These are phyloP conservation scores for Beauveria varroae DNA, from an alignment of 2,329 filamentous ascomycete genomes.

Conservation along the genomic window DNA sequence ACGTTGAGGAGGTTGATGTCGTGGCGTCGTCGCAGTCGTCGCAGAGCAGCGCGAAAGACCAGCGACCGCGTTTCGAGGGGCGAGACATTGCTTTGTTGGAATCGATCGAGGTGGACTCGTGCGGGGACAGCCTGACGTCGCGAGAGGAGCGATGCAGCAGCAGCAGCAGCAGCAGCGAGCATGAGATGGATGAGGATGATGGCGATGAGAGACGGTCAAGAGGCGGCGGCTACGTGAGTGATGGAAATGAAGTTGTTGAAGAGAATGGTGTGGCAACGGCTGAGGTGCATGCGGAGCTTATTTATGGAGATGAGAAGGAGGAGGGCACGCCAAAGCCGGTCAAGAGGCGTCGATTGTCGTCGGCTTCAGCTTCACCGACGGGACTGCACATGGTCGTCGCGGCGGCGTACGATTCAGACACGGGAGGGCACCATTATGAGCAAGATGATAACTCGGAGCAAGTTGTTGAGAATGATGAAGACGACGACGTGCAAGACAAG, in stretches of 20 bases:
- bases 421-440: background rate
- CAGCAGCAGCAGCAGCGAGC: background rate
- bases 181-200: background rate
- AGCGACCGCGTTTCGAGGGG: constrained; percentile 9
- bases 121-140: constrained; percentile 4
- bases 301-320: background rate
- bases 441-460: background rate
- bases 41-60: constrained; percentile 2
- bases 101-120: constrained; percentile 24
- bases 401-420: background rate
- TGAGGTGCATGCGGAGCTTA: background rate
- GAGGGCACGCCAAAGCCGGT: constrained; percentile 1
- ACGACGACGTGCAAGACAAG: constrained; percentile 9
- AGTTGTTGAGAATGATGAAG: constrained; percentile 8
- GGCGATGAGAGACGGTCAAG: no score
- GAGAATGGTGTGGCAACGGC: constrained; percentile 1
- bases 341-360: constrained; percentile 18
- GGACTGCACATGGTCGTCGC: background rate
- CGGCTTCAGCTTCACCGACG: background rate
- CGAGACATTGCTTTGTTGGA: constrained; percentile 13
- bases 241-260: constrained; percentile 9
- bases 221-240: background rate
- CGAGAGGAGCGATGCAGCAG: background rate
- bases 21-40: constrained; percentile 9
- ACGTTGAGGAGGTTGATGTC: constrained; percentile 26